A percentile compares a stretch with the other conserved stretches of the same genome.
Evolutionary conservation across 768 basidiomycete genomes (phyloP).

Genomic region (Suillus sp.): DNA sequence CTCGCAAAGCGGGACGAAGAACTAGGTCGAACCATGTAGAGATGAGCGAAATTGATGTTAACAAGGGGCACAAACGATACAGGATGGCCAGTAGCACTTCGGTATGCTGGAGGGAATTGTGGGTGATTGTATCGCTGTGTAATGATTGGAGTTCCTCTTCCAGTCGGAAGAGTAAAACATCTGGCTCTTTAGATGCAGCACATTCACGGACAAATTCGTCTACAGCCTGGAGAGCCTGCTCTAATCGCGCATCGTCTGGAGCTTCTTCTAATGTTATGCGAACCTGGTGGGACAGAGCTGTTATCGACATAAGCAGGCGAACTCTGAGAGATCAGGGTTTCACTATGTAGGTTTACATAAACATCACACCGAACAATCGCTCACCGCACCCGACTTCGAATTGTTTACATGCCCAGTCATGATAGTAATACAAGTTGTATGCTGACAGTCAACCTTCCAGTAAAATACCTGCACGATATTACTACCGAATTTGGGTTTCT

Average conservation of each 20-base stretch:
- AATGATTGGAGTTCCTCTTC: constrained; percentile 70
- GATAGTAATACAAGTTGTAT: not conserved
- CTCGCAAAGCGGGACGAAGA: constrained; percentile 74
- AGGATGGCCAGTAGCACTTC: constrained; percentile 71
- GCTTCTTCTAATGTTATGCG: constrained; percentile 58
- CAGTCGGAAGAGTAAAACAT: constrained; percentile 47
- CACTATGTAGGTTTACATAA: not conserved
- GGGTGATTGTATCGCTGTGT: constrained; percentile 64
- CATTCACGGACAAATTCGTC: constrained; percentile 60
- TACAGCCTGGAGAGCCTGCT: constrained; percentile 49
- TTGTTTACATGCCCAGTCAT: constrained; percentile 4
- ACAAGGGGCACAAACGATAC: constrained; percentile 59
- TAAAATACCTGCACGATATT: not conserved
- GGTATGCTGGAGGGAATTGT: constrained; percentile 58
- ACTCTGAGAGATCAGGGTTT: not conserved
- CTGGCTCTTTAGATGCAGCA: constrained; percentile 48
- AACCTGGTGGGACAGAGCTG: constrained; percentile 50
- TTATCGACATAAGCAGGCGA: constrained; percentile 36
- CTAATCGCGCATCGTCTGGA: constrained; percentile 50
- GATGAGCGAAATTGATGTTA: constrained; percentile 67
- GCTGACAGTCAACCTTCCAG: not conserved
- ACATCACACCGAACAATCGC: not conserved
- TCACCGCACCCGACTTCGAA: not conserved
- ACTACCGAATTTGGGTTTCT: constrained; percentile 25
- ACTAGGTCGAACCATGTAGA: constrained; percentile 82